Evolutionary conservation across 768 basidiomycete species (phyloP).

Genomic region (Clitopilus passeckerianus): DNA sequence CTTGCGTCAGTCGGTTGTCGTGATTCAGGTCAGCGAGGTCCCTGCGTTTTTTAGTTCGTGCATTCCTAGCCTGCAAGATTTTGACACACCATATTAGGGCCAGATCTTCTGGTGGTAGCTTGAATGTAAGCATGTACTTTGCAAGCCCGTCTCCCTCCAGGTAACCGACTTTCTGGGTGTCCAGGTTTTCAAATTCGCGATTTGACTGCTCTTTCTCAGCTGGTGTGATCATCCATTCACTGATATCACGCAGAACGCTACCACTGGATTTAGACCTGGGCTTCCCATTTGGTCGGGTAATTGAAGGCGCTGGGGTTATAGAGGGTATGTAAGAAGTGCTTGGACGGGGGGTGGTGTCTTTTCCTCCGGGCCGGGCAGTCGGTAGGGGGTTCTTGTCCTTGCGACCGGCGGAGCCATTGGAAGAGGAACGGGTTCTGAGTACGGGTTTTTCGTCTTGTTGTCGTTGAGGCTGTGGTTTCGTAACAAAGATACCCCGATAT

Average conservation of each 20-base stretch:
- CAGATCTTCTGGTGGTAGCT: conserved; percentile 26
- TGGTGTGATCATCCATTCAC: conserved; percentile 21
- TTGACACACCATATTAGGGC: conserved; percentile 29
- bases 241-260: not conserved
- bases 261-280: not conserved
- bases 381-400: not conserved
- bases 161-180: conserved; percentile 21
- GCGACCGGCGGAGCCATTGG: not conserved
- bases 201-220: conserved; percentile 24
- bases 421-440: conserved; percentile 4
- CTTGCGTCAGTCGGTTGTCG: conserved; percentile 27
- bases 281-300: not conserved
- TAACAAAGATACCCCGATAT: conserved; percentile 20
- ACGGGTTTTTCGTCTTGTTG: not conserved
- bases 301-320: not conserved
- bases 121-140: conserved; percentile 26
- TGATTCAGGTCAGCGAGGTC: conserved; percentile 27
- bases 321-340: not conserved
- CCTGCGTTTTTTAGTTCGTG: conserved; percentile 14
- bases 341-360: not conserved
- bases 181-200: conserved; percentile 24
- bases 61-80: not conserved
- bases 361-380: not conserved
- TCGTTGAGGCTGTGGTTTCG: conserved; percentile 3
- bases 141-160: conserved; percentile 27